These are phyloP conservation scores for Erodium trifolium DNA, from an alignment of 441 rosid genomes.

Conservation along the genomic window DNA sequence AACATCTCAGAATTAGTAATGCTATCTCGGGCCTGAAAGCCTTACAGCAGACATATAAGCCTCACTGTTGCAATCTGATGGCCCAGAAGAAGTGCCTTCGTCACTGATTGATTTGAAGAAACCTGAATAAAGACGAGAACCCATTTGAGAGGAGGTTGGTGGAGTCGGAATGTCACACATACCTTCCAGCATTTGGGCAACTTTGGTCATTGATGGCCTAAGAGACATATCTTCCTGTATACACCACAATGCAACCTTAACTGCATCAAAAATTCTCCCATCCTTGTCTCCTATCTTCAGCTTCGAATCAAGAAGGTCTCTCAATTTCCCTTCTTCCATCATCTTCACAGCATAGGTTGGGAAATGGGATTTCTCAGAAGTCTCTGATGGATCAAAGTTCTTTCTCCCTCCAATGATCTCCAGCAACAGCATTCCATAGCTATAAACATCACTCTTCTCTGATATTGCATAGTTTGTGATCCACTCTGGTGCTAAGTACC, in stretches of 20 bases:
- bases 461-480: conserved; percentile 88
- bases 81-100: conserved; percentile 68
- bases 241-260: conserved; percentile 88
- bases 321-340: conserved; percentile 81
- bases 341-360: conserved; percentile 81
- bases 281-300: conserved; percentile 38
- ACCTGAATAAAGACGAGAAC: conserved; percentile 45
- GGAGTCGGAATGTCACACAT: conserved; percentile 53
- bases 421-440: conserved; percentile 83
- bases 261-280: conserved; percentile 40
- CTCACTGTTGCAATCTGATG: conserved; percentile 61
- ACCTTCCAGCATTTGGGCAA: conserved; percentile 97
- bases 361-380: conserved; percentile 73
- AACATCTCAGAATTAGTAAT: background rate
- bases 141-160: conserved; percentile 57
- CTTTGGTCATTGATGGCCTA: conserved; percentile 82
- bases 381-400: conserved; percentile 48
- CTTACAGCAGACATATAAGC: conserved; percentile 64
- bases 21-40: conserved; percentile 92
- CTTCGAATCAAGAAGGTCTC: conserved; percentile 54
- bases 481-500: conserved; percentile 95
- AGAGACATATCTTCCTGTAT: conserved; percentile 77
- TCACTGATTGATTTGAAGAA: conserved; percentile 46
- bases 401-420: conserved; percentile 90
- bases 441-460: conserved; percentile 87